Evolutionary conservation across 2,329 filamentous ascomycete genomes (phyloP).

Genomic region (Paecilomyces fulvus): DNA sequence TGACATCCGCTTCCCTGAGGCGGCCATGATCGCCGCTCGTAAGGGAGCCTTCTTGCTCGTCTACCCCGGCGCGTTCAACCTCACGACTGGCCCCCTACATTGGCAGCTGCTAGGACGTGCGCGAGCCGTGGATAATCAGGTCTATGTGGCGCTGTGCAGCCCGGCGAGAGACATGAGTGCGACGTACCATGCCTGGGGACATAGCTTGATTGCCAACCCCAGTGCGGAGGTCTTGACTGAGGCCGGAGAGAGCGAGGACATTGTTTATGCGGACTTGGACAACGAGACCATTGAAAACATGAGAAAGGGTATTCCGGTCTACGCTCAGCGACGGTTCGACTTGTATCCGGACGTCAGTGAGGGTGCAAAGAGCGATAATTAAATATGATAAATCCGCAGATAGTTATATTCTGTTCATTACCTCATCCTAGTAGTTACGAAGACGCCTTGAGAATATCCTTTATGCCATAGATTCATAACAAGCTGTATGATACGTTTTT

Average conservation of each 20-base stretch:
- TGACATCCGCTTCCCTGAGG: slow-evolving; percentile 91
- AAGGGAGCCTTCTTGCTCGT: slow-evolving; percentile 79
- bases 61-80: slow-evolving; percentile 96
- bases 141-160: slow-evolving; percentile 88
- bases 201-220: slow-evolving; percentile 81
- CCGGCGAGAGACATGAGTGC: slow-evolving; percentile 73
- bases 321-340: slow-evolving; percentile 81
- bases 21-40: slow-evolving; percentile 80
- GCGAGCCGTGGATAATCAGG: slow-evolving; percentile 84
- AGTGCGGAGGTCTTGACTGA: slow-evolving; percentile 74
- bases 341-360: slow-evolving; percentile 85
- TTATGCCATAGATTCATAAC: background rate
- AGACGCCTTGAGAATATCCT: slow-evolving; percentile 4
- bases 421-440: background rate
- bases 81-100: slow-evolving; percentile 84
- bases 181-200: slow-evolving; percentile 82
- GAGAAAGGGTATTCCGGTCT: slow-evolving; percentile 75
- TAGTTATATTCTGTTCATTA: background rate
- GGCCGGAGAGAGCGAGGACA: slow-evolving; percentile 68
- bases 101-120: slow-evolving; percentile 79
- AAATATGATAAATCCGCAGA: background rate
- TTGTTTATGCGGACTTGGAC: slow-evolving; percentile 64
- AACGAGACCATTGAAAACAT: slow-evolving; percentile 62
- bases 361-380: slow-evolving; percentile 41
- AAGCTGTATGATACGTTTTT: too few relatives aligned